Percentiles rank a stretch among this genome's conserved stretches.
Conservation (phyloP, 75 land plant species). For the Pinus tabuliformis region DNA sequence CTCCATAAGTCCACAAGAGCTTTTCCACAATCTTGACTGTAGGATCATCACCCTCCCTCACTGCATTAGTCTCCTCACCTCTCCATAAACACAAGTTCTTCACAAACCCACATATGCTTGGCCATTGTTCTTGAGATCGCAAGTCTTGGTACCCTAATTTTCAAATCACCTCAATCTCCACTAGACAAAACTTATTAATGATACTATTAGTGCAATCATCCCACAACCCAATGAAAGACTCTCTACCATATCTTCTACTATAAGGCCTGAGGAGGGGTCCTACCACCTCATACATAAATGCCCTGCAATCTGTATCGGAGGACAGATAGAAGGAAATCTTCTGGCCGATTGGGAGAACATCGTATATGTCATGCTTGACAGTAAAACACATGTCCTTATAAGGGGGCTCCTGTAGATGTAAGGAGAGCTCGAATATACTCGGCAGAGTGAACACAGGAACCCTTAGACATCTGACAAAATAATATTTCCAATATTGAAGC, state of each 20-base stretch:
- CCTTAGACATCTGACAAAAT: constrained; percentile 12
- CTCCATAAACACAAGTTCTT: constrained; percentile 21
- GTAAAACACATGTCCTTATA: constrained; percentile 13
- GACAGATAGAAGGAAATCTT: constrained; percentile 8
- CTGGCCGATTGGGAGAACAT: constrained; percentile 14
- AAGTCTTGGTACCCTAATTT: background rate
- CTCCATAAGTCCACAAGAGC: constrained; percentile 18
- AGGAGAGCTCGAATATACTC: constrained; percentile 10
- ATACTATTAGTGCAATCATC: constrained; percentile 23
- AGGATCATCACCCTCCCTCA: constrained; percentile 10
- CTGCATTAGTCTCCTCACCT: constrained; percentile 18
- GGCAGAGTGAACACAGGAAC: constrained; percentile 13
- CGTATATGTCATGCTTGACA: constrained; percentile 14
- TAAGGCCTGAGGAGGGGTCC: constrained; percentile 9
- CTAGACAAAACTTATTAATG: constrained; percentile 9
- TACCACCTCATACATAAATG: constrained; percentile 11
- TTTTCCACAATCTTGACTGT: constrained; percentile 10
- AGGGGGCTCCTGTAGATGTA: constrained; percentile 14
- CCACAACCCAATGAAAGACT: constrained; percentile 15
- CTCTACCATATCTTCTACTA: background rate
- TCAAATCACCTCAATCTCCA: constrained; percentile 10
- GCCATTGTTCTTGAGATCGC: constrained; percentile 12
- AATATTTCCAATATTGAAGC: constrained; percentile 11
- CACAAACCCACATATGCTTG: constrained; percentile 15
- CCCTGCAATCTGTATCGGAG: constrained; percentile 16